Conservation (phyloP, 768 basidiomycete species). For the Cystofilobasidium ferigula region DNA sequence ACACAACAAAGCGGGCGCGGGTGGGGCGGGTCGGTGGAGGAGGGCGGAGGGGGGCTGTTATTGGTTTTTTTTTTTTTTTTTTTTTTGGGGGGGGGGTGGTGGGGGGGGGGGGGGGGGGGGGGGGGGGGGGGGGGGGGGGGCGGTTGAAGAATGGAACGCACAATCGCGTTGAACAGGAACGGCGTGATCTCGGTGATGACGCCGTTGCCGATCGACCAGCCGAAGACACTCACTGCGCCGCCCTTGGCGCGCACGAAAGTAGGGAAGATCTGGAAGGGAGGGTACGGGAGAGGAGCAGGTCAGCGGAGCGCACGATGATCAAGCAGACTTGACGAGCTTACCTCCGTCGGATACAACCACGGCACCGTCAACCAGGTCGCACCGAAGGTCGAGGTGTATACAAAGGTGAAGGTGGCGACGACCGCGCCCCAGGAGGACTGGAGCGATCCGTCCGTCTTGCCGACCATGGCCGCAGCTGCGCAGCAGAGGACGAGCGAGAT, state of each 20-base stretch:
- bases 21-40: no score
- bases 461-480: not conserved
- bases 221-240: constrained; percentile 26
- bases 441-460: not conserved
- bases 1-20: no score
- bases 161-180: constrained; percentile 29
- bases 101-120: not conserved
- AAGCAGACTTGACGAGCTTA: not conserved
- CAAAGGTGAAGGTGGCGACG: constrained; percentile 24
- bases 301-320: not conserved
- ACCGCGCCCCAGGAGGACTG: constrained; percentile 11
- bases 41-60: no score
- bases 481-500: constrained; percentile 25
- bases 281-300: not conserved
- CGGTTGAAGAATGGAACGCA: no score
- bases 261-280: constrained; percentile 28
- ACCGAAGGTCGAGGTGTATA: constrained; percentile 29
- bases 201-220: constrained; percentile 27
- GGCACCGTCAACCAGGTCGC: constrained; percentile 30
- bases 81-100: not conserved
- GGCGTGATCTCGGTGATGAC: constrained; percentile 28
- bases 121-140: constrained; percentile 25
- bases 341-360: no score
- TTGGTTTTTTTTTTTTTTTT: no score
- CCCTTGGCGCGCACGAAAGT: constrained; percentile 28